These are phyloP conservation scores for Yarrowia sp. DNA, from an alignment of 805 yeast species.

Conservation along the genomic window DNA sequence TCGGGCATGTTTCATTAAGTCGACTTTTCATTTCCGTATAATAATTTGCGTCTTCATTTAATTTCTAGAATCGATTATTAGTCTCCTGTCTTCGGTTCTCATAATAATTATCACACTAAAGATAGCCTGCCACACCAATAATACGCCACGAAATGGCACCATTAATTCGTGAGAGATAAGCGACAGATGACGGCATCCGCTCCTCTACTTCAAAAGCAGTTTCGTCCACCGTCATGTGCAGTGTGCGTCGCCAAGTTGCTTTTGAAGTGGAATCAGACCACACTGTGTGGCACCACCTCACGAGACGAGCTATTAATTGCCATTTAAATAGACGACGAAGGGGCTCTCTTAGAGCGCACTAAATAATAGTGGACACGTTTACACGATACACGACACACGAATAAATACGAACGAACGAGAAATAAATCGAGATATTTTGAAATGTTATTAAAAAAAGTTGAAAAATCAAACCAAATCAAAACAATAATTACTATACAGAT, in stretches of 20 bases:
- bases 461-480: constrained; percentile 1
- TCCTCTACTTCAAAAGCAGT: not conserved
- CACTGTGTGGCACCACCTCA: not conserved
- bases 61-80: too few relatives aligned
- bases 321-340: too few relatives aligned
- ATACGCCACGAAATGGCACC: not conserved
- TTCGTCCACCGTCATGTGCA: not conserved
- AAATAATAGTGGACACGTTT: too few relatives aligned
- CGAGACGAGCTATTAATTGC: too few relatives aligned
- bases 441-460: not conserved
- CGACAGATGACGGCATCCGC: not conserved
- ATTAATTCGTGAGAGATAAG: not conserved
- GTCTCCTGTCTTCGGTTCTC: too few relatives aligned
- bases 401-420: not conserved
- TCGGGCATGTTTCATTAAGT: not conserved
- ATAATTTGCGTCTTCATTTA: too few relatives aligned
- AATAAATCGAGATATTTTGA: not conserved
- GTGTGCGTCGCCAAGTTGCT: not conserved
- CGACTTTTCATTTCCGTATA: not conserved
- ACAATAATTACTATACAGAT: constrained; percentile 25
- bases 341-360: too few relatives aligned
- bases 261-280: not conserved
- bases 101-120: too few relatives aligned
- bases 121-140: too few relatives aligned
- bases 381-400: not conserved